Conservation (phyloP, 2,329 filamentous ascomycete genomes). For the Drechmeria coniospora region DNA sequence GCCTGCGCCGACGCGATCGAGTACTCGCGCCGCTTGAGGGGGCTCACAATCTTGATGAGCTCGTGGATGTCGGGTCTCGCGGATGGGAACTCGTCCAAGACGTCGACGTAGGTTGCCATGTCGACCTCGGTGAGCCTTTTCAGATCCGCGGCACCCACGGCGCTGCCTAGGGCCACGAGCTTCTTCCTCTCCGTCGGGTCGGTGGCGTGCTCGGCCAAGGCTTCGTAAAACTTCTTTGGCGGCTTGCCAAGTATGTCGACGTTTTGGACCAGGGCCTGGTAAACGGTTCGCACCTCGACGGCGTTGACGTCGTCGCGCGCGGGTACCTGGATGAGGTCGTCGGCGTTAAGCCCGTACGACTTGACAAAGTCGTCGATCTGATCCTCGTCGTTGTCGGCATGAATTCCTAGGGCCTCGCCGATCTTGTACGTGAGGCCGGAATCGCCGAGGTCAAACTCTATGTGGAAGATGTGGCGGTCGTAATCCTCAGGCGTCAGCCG, state of each 20-base stretch:
- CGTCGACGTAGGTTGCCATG: slow-evolving; percentile 77
- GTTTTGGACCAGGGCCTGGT: slow-evolving; percentile 82
- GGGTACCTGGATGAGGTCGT: slow-evolving; percentile 81
- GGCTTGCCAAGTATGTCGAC: slow-evolving; percentile 94
- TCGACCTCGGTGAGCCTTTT: slow-evolving; percentile 86
- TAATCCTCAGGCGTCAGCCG: slow-evolving; percentile 77
- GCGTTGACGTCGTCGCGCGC: slow-evolving; percentile 61
- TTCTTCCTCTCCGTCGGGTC: slow-evolving; percentile 72
- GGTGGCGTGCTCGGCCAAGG: slow-evolving; percentile 69
- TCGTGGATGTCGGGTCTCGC: slow-evolving; percentile 82
- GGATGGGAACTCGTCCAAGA: slow-evolving; percentile 78
- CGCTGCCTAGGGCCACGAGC: slow-evolving; percentile 59
- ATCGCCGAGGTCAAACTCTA: slow-evolving; percentile 88
- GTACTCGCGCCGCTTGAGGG: slow-evolving; percentile 94
- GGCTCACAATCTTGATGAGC: slow-evolving; percentile 70
- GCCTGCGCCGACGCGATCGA: slow-evolving; percentile 97
- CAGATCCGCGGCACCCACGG: slow-evolving; percentile 76
- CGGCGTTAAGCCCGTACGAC: slow-evolving; percentile 70
- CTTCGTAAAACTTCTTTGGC: slow-evolving; percentile 95
- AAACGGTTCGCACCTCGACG: slow-evolving; percentile 79
- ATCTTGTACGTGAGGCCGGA: slow-evolving; percentile 94
- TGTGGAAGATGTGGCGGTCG: slow-evolving; percentile 99
- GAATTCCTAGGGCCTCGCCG: slow-evolving; percentile 89
- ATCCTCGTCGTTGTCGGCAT: slow-evolving; percentile 76
- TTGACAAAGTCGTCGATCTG: slow-evolving; percentile 76